phyloP scores from a whole-genome alignment of 495 filamentous ascomycete species.

The Usnea hakonensis region DNA sequence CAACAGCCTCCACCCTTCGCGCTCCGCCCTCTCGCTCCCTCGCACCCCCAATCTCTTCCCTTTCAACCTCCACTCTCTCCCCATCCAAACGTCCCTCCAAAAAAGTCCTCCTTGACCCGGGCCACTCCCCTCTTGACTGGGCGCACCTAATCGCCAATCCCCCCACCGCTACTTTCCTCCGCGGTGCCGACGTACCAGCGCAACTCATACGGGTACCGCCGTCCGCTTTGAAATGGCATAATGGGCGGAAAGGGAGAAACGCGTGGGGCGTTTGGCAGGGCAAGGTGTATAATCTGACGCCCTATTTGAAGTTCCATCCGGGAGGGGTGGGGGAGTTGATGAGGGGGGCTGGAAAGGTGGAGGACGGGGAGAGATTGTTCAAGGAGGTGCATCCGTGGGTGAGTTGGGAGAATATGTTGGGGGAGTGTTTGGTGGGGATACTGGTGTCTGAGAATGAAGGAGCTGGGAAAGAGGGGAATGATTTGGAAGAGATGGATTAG shows the following conservation, averaged over 20 bases:
- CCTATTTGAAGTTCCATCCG: conserved; percentile 85
- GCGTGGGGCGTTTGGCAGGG: conserved; percentile 85
- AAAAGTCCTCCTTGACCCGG: conserved; percentile 71
- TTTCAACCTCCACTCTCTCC: conserved; percentile 28
- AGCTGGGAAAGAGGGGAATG: conserved; percentile 29
- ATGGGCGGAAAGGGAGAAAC: conserved; percentile 70
- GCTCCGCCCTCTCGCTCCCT: conserved; percentile 35
- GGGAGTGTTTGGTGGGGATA: conserved; percentile 77
- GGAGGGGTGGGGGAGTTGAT: conserved; percentile 84
- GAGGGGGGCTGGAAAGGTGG: conserved; percentile 67
- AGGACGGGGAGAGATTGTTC: conserved; percentile 65
- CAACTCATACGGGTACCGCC: conserved; percentile 63
- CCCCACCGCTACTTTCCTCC: conserved; percentile 54
- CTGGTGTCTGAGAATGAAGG: conserved; percentile 69
- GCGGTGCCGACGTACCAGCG: conserved; percentile 47
- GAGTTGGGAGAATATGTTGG: conserved; percentile 90
- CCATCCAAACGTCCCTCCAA: conserved; percentile 35
- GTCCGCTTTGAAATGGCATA: conserved; percentile 62
- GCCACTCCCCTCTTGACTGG: conserved; percentile 94
- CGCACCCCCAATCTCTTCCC: conserved; percentile 31
- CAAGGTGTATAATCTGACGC: conserved; percentile 86
- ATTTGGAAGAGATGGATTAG: conserved; percentile 67
- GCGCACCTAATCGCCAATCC: conserved; percentile 64
- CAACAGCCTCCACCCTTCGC: conserved; percentile 33
- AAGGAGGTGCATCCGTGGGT: conserved; percentile 95